Base-by-base conservation (phyloP, 371 early-diverging fungal species). In the Rhizopus arrhizus region DNA sequence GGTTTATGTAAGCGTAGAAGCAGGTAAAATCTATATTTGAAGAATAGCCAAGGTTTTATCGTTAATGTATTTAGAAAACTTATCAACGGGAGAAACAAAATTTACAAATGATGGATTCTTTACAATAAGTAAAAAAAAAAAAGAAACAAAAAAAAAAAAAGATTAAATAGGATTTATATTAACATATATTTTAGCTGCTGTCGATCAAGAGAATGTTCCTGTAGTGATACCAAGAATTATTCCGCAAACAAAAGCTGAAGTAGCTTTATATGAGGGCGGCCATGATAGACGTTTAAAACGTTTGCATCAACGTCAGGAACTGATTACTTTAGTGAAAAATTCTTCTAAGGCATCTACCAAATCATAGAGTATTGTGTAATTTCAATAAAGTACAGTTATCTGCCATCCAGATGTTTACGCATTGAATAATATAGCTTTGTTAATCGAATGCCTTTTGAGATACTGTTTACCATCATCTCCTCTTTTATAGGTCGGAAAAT, bases 51-150 rank as follows among this genome's bases (percentile, higher is more conserved):
- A 32, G 46, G 8, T 50, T 0, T 10, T 15, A 13, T 50, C 22
- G 0, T 53, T 6, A 9, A 34, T 28, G 11, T 33, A 22, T 47
- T 10, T 58, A 78, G 86, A 85, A 58, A 84, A 85, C 35, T 38
- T 85, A n/a, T 72, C 77, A 16, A 83, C 84, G 0, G 82, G 83
- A 3, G 76, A 81, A 38, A 81, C 72, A 3, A 77, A 80, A 6
- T 85, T 85, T 53, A 84, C 86, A 34, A 85, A 85, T 51, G 86
- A 85, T 57, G 84, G 74, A 1, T 85, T 85, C 56, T 85, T 85
- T 57, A 84, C 86, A 1, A 77, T 85, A 33, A 80, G 74, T 74
- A 74, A 65, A 59, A 50, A 12, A 16, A 32, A 49, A 56, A 31
- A 13, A 50, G 12, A 34, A 22, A 50, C 22, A 28, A 31, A 58